Base-by-base conservation (phyloP, 257 asterid species). In the Vinca minor region DNA sequence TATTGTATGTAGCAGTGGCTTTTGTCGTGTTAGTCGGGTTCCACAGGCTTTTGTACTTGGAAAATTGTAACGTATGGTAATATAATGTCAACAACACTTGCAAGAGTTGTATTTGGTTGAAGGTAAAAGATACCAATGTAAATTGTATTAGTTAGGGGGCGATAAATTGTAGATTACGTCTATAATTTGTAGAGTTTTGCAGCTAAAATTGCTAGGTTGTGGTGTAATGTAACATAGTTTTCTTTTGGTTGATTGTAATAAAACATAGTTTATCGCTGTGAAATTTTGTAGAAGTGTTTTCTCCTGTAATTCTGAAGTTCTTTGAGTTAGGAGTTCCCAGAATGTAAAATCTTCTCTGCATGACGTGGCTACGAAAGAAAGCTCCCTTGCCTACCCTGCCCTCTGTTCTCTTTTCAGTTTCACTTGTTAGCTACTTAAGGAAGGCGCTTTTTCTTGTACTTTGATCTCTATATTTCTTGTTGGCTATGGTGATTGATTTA, bases 21-120 rank as follows among this genome's bases (percentile, higher is more conserved):
- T 57, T 47, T 56, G 64, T 71, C 52, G 41, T 55, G 73, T 46
- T 65, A 26, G 54, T 42, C 8, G 7, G 61, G 7, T 17, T 56
- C 41, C 7, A 31, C 5, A 52, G n/a, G 57, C 35, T 20, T 25
- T 15, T 54, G 25, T 61, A 39, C 35, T 56, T 49, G 60, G n/a
- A 62, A 64, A 35, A 58, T 61, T 68, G 73, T 68, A 77, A 28
- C 47, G 48, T 45, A 61, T 68, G 71, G n/a, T n/a, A n/a, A 68
- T 55, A 48, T 60, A 32, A 35, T 71, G 21, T 42, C 65, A 67
- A 63, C 64, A 48, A 46, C n/a, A n/a, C n/a, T n/a, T n/a, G n/a
- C n/a, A n/a, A n/a, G n/a, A n/a, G n/a, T n/a, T n/a, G n/a, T n/a
- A n/a, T n/a, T n/a, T n/a, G 34, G 71, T 64, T 29, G 67, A 48